Conservation (phyloP, 2,329 filamentous ascomycete genomes). For the Colletotrichum viniferum region DNA sequence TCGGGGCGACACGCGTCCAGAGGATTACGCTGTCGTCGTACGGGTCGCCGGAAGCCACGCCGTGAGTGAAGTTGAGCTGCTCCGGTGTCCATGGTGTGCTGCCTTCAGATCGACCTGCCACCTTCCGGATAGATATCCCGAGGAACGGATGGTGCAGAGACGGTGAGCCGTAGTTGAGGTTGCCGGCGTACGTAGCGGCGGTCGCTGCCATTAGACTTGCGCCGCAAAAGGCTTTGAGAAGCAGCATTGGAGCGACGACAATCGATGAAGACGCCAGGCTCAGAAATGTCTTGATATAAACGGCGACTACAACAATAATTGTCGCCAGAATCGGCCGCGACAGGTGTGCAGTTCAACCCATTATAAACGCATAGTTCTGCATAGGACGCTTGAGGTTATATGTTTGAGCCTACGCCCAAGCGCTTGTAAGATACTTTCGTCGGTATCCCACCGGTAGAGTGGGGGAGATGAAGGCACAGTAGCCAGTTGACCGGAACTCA, state of each 20-base stretch:
- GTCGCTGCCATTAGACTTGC: neutral
- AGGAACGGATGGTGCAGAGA: slow-evolving; percentile 67
- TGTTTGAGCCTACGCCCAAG: neutral
- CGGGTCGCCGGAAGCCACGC: slow-evolving; percentile 55
- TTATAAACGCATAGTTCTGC: neutral
- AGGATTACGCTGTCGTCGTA: slow-evolving; percentile 62
- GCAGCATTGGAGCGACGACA: neutral
- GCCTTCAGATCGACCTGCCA: slow-evolving; percentile 57
- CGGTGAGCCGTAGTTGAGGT: slow-evolving; percentile 72
- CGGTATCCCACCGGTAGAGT: neutral
- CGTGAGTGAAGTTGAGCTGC: slow-evolving; percentile 67
- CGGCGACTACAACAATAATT: neutral
- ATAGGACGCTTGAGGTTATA: neutral
- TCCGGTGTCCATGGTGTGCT: slow-evolving; percentile 45
- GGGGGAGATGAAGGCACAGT: neutral
- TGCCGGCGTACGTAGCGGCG: slow-evolving; percentile 33
- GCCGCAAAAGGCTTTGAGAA: neutral
- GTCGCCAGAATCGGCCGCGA: neutral
- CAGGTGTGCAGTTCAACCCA: neutral
- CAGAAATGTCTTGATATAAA: neutral
- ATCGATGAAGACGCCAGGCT: fast-evolving
- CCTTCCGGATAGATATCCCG: slow-evolving; percentile 67
- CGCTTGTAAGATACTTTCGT: neutral
- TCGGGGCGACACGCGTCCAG: slow-evolving; percentile 53
- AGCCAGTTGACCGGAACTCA: neutral